Evolutionary conservation across 2,329 filamentous ascomycete genomes (phyloP), one percentile per base, ranked within the genome.

Genomic region (Colletotrichum liaoningense): DNA sequence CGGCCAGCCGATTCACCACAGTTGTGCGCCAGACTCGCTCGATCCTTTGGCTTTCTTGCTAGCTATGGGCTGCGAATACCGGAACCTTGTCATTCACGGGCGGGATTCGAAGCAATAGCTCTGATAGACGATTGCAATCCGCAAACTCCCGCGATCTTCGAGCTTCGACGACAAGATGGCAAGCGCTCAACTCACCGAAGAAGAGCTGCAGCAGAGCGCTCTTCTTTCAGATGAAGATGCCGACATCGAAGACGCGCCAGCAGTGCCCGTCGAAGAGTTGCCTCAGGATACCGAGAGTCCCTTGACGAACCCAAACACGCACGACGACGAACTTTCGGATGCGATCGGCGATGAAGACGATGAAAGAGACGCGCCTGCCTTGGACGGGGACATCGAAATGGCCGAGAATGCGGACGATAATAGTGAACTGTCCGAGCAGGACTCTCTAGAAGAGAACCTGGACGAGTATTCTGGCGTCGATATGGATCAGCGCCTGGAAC

Each of bases 181-280:
- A 65, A 88, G 85, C 77, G 84, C 86, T 68, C 88, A 89, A 77
- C 83, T 86, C 63, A 89, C 88, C 82, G 86, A 90, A 79, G 88
- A 91, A 72, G 87, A 90, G 79, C 83, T 89, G 69, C 89, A 90
- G 77, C 87, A 89, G 77, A 89, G 88, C 79, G 86, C 86, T 56
- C 82, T 88, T 76, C 83, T 86, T 69, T 88, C 87, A 6, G 87
- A 88, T 70, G 86, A 86, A 30, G 82, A 84, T 58, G 81, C 80
- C 62, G 83, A 82, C 33, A 78, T 79, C 69, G 84, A 83, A 62
- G 85, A 86, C 46, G 86, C 85, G 30, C 73, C 76, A 49, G 70
- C 74, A 9, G 77, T 78, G 33, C 38, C 66, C 14, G 78, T 79
- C 46, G 77, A 79, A 30, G 69, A 73, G 22, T 58, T 76, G 28